Evolutionary conservation across 1,284 basidiomycete genomes (phyloP).

Genomic region (Pseudozyma sp.): DNA sequence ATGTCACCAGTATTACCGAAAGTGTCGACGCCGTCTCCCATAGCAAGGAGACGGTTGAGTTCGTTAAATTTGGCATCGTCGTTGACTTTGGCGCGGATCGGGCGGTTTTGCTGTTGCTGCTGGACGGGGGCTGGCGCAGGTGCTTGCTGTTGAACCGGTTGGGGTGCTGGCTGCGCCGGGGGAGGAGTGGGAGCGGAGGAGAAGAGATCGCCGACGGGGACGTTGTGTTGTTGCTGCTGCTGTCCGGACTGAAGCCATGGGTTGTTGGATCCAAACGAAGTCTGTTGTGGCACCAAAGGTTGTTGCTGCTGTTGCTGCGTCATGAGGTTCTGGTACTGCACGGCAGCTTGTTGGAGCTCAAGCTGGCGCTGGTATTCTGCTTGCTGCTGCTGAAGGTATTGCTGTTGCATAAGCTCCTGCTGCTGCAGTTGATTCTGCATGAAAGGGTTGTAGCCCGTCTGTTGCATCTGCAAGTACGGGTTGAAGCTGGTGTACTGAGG

Average conservation of each 20-base stretch:
- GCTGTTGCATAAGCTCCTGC: slow-evolving; percentile 77
- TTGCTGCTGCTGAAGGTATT: slow-evolving; percentile 64
- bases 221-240: slow-evolving; percentile 54
- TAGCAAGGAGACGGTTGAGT: slow-evolving; percentile 65
- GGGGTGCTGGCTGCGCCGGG: slow-evolving; percentile 25
- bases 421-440: slow-evolving; percentile 74
- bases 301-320: slow-evolving; percentile 69
- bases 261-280: slow-evolving; percentile 87
- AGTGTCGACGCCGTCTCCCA: slow-evolving; percentile 66
- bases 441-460: slow-evolving; percentile 61
- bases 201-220: slow-evolving; percentile 61
- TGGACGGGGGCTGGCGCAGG: slow-evolving; percentile 7
- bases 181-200: slow-evolving; percentile 48
- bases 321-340: slow-evolving; percentile 70
- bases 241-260: slow-evolving; percentile 73
- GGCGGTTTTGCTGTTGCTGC: slow-evolving; percentile 31
- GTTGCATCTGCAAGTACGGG: slow-evolving; percentile 72
- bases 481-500: slow-evolving; percentile 74
- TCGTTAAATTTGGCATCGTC: slow-evolving; percentile 56
- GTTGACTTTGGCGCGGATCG: slow-evolving; percentile 44
- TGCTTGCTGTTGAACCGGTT: slow-evolving; percentile 16
- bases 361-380: slow-evolving; percentile 69
- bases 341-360: slow-evolving; percentile 68
- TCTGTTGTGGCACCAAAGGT: slow-evolving; percentile 72
- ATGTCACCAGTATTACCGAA: slow-evolving; percentile 68